Conservation (phyloP, 2,329 filamentous ascomycete species). For the Trichoderma cornu-damae region DNA sequence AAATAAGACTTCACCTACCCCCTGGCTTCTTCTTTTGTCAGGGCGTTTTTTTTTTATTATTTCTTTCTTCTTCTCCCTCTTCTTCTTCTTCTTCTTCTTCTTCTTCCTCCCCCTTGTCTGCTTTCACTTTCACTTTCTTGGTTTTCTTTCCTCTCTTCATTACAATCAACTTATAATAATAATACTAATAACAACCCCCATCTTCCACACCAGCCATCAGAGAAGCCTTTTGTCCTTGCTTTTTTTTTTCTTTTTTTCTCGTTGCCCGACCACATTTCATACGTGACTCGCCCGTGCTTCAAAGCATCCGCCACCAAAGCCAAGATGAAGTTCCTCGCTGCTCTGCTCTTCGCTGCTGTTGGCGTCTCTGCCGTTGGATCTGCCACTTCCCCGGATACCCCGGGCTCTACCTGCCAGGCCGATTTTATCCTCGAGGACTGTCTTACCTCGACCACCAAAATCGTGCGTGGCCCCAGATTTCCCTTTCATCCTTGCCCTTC, state of each 20-base stretch:
- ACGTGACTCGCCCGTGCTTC: background rate
- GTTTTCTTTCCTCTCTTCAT: background rate
- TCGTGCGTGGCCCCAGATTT: conserved; percentile 25
- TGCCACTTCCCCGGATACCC: conserved; percentile 27
- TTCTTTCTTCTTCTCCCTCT: background rate
- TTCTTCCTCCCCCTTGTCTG: conserved; percentile 1
- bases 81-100: background rate
- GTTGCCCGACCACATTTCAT: background rate
- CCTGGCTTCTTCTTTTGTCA: conserved; percentile 2
- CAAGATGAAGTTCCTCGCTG: conserved; percentile 44
- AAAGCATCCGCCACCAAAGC: background rate
- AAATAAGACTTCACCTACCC: conserved; percentile 15
- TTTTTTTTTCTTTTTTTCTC: background rate
- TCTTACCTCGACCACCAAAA: conserved; percentile 37
- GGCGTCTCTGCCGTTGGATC: conserved; percentile 9
- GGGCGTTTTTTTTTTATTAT: too few relatives aligned
- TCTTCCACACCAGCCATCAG: background rate
- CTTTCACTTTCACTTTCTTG: background rate
- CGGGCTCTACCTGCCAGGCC: conserved; percentile 37
- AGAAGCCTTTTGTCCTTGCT: background rate
- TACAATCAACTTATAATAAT: background rate
- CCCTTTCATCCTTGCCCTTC: too few relatives aligned
- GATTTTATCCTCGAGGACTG: conserved; percentile 45
- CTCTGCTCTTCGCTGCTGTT: conserved; percentile 33
- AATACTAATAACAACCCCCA: background rate